Percentiles rank a stretch among this genome's conserved stretches.
Evolutionary conservation across 2,329 filamentous ascomycete genomes (phyloP).

Genomic region (Cladosporium sp.): DNA sequence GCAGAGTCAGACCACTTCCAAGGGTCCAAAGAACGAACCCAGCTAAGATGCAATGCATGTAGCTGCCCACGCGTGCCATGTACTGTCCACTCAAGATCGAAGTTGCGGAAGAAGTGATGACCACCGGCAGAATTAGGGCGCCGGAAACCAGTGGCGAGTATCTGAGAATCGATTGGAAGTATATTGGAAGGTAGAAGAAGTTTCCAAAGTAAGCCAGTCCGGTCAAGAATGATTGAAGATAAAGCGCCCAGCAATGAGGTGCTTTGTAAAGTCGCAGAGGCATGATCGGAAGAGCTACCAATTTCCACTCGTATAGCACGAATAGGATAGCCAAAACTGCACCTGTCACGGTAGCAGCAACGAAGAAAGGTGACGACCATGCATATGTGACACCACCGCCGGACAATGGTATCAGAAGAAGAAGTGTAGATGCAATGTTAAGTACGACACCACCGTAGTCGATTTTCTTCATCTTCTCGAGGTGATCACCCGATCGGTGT

Average conservation of each 20-base stretch:
- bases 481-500: slow-evolving; percentile 22
- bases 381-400: slow-evolving; percentile 10
- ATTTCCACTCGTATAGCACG: slow-evolving; percentile 12
- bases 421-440: slow-evolving; percentile 8
- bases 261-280: slow-evolving; percentile 6
- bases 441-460: slow-evolving; percentile 9
- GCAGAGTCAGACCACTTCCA: slow-evolving; percentile 30
- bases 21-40: slow-evolving; percentile 37
- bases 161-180: slow-evolving; percentile 39
- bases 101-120: slow-evolving; percentile 3
- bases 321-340: slow-evolving; percentile 1
- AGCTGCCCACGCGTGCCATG: slow-evolving; percentile 14
- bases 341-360: slow-evolving; percentile 10
- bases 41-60: slow-evolving; percentile 14
- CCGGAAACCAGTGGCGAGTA: slow-evolving; percentile 36
- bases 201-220: slow-evolving; percentile 17
- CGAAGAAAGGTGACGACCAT: slow-evolving; percentile 9
- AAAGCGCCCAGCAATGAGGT: slow-evolving; percentile 6
- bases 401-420: slow-evolving; percentile 1
- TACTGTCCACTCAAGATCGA: slow-evolving; percentile 8
- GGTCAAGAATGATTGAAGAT: slow-evolving; percentile 6
- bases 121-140: slow-evolving; percentile 34
- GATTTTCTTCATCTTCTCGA: slow-evolving; percentile 27
- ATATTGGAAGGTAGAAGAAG: slow-evolving; percentile 36
- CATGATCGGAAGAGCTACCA: slow-evolving; percentile 10